A percentile compares a stretch with the other conserved stretches of the same genome.
Evolutionary conservation across 352 stramenopile genomes (phyloP).

Genomic region (Phytophthora tentaculata): DNA sequence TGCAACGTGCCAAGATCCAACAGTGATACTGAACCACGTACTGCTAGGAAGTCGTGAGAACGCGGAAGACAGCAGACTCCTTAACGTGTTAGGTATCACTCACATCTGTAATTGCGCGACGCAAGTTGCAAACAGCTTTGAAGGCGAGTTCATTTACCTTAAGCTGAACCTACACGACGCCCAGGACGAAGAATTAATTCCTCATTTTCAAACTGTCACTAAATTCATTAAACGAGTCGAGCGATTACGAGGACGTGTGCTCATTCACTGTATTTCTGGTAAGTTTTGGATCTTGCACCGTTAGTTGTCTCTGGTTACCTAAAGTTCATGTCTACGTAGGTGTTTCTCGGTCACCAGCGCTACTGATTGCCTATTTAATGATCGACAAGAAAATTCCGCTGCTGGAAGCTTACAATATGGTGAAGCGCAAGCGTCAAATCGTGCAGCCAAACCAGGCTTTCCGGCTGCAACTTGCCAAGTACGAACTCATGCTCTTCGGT

Average conservation of each 20-base stretch:
- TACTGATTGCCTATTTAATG: slow-evolving; percentile 74
- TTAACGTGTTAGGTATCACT: slow-evolving; percentile 53
- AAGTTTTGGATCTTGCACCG: not conserved
- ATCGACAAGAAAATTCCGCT: slow-evolving; percentile 71
- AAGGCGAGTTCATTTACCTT: slow-evolving; percentile 74
- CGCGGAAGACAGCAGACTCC: slow-evolving; percentile 45
- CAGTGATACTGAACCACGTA: slow-evolving; percentile 55
- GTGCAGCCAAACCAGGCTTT: slow-evolving; percentile 70
- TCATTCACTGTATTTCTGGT: slow-evolving; percentile 70
- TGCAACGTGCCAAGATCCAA: slow-evolving; percentile 26
- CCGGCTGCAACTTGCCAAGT: slow-evolving; percentile 73
- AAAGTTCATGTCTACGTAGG: slow-evolving; percentile 22
- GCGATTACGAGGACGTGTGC: slow-evolving; percentile 46
- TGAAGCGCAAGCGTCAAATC: slow-evolving; percentile 46
- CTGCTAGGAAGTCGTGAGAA: slow-evolving; percentile 55
- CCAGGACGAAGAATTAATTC: slow-evolving; percentile 56
- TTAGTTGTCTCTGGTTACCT: not conserved
- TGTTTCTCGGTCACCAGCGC: slow-evolving; percentile 56
- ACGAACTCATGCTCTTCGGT: slow-evolving; percentile 64
- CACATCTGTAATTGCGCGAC: slow-evolving; percentile 71
- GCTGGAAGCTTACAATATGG: slow-evolving; percentile 62
- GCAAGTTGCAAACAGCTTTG: slow-evolving; percentile 61
- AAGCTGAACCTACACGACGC: slow-evolving; percentile 61
- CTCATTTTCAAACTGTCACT: slow-evolving; percentile 60
- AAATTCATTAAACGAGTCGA: slow-evolving; percentile 64